Base-by-base conservation (phyloP, 2,329 filamentous ascomycete genomes). In the Talaromyces funiculosus region DNA sequence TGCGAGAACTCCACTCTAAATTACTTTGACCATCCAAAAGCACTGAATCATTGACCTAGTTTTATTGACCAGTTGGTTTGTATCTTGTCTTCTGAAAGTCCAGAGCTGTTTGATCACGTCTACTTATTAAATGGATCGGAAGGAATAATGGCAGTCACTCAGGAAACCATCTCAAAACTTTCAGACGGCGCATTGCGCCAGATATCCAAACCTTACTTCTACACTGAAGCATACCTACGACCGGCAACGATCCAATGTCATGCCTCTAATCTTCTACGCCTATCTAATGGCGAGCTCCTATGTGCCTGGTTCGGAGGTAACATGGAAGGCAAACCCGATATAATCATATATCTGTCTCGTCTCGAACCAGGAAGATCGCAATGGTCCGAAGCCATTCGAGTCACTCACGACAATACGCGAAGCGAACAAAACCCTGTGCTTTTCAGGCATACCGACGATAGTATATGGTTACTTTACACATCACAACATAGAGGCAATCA, bases 351-450 rank as follows among this genome's bases (percentile, higher is more conserved):
- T 61, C 64, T 77, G 0, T 77, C 78, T 12, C 73, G 76, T 6
- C 65, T 75, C 1, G 65, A 63, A 1, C 66, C 70, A 0, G 72
- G 70, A 0, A 61, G 71, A 0, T 57, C 54, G 0, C 49, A 63
- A 2, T 80, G 77, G 77, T 65, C 67, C 0, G 38, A 63, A 0
- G 72, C 77, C 0, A 53, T 65, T 0, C 77, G 71, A 54, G 71
- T 79, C 1, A 77, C 77, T 0, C 72, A 71, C 9, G 78, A 78
- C 59, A 61, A 68, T 4, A 67, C 70, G 20, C 71, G 76, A 14
- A 80, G 78, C 63, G 78, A 78, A 43, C 78, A 80, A 62, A 80
- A 80, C 35, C 78, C 78, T 0, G 71, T 80, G 1, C 64, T 80
- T 2, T 80, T 80, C 60, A 66, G 66, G 5, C 71, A 69, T 1